Evolutionary conservation across 768 basidiomycete species (phyloP).

Genomic region (Boletus patriciae): DNA sequence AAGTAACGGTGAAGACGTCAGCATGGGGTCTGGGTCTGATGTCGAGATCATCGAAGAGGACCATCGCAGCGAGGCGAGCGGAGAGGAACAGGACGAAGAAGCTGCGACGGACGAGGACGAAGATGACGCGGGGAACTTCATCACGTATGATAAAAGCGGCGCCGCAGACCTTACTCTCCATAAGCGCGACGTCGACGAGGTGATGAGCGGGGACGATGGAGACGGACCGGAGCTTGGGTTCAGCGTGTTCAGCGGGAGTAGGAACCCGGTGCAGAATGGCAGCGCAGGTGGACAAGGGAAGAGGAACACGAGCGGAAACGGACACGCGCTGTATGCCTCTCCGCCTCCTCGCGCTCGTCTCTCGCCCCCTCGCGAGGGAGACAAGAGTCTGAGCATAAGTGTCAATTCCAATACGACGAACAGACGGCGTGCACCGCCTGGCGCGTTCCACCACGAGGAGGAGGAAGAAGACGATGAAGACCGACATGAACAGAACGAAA

Average conservation of each 20-base stretch:
- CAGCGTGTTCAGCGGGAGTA: constrained; percentile 21
- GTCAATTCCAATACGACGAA: constrained; percentile 13
- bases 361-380: constrained; percentile 12
- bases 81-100: constrained; percentile 6
- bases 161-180: constrained; percentile 22
- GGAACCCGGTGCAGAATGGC: not conserved
- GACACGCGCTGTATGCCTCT: constrained; percentile 1
- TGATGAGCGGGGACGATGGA: constrained; percentile 5
- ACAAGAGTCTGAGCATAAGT: constrained; percentile 12
- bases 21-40: constrained; percentile 23
- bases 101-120: constrained; percentile 12
- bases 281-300: not conserved
- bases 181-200: constrained; percentile 6
- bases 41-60: constrained; percentile 12
- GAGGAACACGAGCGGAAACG: not conserved
- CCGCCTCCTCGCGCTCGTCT: constrained; percentile 9
- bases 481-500: constrained; percentile 19
- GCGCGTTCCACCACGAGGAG: constrained; percentile 46
- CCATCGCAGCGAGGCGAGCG: not conserved
- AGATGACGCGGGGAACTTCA: constrained; percentile 15
- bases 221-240: constrained; percentile 15
- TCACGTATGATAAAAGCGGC: constrained; percentile 20
- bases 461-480: constrained; percentile 36
- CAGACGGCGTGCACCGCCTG: constrained; percentile 41
- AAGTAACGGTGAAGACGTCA: constrained; percentile 17